These are phyloP conservation scores for Pythium biforme DNA, from an alignment of 352 stramenopile species.

Conservation along the genomic window DNA sequence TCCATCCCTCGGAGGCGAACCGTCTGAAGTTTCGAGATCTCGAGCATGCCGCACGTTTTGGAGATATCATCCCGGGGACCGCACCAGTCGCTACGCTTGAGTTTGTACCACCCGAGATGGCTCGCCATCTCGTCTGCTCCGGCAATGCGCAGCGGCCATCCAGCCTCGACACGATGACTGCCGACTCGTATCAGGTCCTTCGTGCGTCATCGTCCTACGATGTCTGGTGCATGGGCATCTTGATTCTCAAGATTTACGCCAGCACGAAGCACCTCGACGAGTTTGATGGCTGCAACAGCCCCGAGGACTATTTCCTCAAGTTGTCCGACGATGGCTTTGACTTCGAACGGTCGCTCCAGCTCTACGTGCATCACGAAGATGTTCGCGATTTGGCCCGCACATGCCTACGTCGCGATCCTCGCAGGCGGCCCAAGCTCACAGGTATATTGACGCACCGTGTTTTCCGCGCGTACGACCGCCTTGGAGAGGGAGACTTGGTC, in stretches of 20 bases:
- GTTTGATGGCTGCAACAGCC: slow-evolving; percentile 35
- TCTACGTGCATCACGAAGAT: slow-evolving; percentile 46
- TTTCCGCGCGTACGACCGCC: slow-evolving; percentile 33
- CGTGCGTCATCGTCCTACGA: slow-evolving; percentile 41
- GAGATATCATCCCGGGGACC: slow-evolving; percentile 17
- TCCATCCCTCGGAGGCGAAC: slow-evolving; percentile 35
- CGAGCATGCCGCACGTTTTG: slow-evolving; percentile 42
- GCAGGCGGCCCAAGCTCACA: slow-evolving; percentile 39
- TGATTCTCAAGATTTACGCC: slow-evolving; percentile 59
- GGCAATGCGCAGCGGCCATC: slow-evolving; percentile 8
- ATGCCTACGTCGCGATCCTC: slow-evolving; percentile 40
- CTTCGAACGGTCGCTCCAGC: slow-evolving; percentile 50
- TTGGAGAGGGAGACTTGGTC: slow-evolving; percentile 19
- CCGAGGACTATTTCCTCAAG: slow-evolving; percentile 37
- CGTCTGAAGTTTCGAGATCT: slow-evolving; percentile 49
- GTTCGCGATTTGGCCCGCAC: slow-evolving; percentile 41
- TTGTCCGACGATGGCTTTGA: slow-evolving; percentile 29
- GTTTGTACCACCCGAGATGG: slow-evolving; percentile 50
- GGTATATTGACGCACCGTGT: slow-evolving; percentile 37
- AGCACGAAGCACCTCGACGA: slow-evolving; percentile 45
- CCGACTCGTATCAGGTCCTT: slow-evolving; percentile 23
- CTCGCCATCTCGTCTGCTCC: slow-evolving; percentile 35
- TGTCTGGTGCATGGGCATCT: slow-evolving; percentile 58
- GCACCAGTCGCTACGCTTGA: slow-evolving; percentile 28
- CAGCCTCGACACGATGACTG: slow-evolving; percentile 10